phyloP scores from a whole-genome alignment of 306 rosid species.

The Cucurbita moschata region DNA sequence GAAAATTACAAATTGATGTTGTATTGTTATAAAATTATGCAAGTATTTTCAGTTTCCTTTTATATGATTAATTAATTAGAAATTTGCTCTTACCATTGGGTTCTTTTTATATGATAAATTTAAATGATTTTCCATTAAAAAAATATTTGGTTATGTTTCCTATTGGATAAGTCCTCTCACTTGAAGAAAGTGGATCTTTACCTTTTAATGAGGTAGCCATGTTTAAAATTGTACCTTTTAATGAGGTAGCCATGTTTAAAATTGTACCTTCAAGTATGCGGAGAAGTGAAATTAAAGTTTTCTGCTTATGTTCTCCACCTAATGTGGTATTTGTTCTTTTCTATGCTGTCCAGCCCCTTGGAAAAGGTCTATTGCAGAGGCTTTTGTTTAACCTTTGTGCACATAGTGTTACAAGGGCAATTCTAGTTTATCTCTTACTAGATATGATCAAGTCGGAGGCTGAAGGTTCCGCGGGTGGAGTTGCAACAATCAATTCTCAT shows the following conservation, averaged over 20 bases:
- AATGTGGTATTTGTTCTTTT: slow-evolving; percentile 8
- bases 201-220: no score
- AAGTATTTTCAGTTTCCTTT: neutral
- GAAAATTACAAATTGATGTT: neutral
- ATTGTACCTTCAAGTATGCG: neutral
- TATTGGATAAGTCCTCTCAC: neutral
- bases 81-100: neutral
- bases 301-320: slow-evolving; percentile 7
- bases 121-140: neutral
- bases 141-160: neutral
- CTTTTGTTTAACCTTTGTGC: slow-evolving; percentile 85
- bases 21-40: neutral
- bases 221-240: no score
- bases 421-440: slow-evolving; percentile 55
- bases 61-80: neutral
- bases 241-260: neutral
- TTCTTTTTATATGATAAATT: neutral
- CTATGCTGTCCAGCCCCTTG: slow-evolving; percentile 67
- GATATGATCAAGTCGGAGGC: slow-evolving; percentile 79
- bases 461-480: slow-evolving; percentile 47
- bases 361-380: slow-evolving; percentile 94
- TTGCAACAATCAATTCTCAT: slow-evolving; percentile 47
- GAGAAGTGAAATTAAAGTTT: neutral
- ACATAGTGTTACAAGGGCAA: slow-evolving; percentile 71
- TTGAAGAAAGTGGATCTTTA: neutral